Percentiles rank a stretch among this genome's conserved stretches.
Conservation (phyloP, 768 basidiomycete genomes). For the Chalciporus sphaerocephalus region DNA sequence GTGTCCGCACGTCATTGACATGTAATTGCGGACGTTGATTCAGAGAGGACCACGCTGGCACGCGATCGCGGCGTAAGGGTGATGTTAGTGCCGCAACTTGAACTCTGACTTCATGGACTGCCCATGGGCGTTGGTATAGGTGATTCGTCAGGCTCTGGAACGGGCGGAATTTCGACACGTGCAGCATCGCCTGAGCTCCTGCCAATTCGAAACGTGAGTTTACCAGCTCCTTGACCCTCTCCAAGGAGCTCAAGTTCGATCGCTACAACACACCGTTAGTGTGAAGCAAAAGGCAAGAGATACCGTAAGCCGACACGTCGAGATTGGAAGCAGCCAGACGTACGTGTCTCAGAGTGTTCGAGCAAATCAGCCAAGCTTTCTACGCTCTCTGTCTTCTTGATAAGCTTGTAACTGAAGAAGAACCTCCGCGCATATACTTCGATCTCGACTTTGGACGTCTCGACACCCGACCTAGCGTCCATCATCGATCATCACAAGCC, state of each 20-base stretch:
- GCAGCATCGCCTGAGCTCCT: constrained; percentile 9
- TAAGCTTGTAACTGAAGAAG: constrained; percentile 31
- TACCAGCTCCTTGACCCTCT: constrained; percentile 30
- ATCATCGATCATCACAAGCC: too few relatives aligned
- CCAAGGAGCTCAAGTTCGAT: constrained; percentile 30
- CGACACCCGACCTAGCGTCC: constrained; percentile 25
- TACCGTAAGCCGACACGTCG: too few relatives aligned
- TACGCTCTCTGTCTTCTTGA: constrained; percentile 33
- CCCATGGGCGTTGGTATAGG: background rate
- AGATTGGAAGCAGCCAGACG: too few relatives aligned
- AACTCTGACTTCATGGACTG: background rate
- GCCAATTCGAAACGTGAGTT: constrained; percentile 25
- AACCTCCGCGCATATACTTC: constrained; percentile 31
- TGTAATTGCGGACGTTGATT: constrained; percentile 2
- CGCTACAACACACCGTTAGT: constrained; percentile 13
- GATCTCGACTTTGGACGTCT: constrained; percentile 32
- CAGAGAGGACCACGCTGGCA: background rate
- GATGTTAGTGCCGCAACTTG: too few relatives aligned
- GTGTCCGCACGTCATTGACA: constrained; percentile 2
- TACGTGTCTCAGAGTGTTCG: constrained; percentile 29
- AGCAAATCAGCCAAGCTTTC: constrained; percentile 31
- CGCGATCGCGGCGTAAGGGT: background rate
- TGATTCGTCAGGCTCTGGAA: background rate
- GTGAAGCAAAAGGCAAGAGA: background rate
- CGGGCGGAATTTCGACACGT: constrained; percentile 1